Conservation (phyloP, 208 protist genomes). For the Acanthamoeba culbertsoni region DNA sequence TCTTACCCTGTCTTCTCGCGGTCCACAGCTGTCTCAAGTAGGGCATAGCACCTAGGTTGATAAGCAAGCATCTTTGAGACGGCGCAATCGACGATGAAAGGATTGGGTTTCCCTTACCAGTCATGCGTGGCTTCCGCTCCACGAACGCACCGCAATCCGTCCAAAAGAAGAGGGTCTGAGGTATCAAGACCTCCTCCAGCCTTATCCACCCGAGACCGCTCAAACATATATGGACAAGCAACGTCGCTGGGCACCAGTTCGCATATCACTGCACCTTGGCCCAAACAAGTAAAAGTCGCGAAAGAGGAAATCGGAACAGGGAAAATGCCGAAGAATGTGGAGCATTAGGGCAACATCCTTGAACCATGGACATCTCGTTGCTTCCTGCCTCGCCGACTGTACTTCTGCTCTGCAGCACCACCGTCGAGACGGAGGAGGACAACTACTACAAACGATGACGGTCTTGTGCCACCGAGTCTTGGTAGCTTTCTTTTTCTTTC, state of each 20-base stretch:
- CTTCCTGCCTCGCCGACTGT: too few relatives aligned
- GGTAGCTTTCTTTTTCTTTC: not conserved
- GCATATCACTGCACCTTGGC: too few relatives aligned
- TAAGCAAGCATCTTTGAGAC: not conserved
- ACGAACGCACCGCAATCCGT: not conserved
- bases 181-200: not conserved
- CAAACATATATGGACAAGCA: too few relatives aligned
- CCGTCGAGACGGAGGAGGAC: too few relatives aligned
- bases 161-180: not conserved
- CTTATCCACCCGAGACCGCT: not conserved
- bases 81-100: not conserved
- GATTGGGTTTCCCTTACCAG: not conserved
- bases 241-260: too few relatives aligned
- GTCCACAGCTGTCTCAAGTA: not conserved
- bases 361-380: too few relatives aligned
- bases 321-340: too few relatives aligned
- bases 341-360: too few relatives aligned
- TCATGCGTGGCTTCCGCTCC: not conserved
- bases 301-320: too few relatives aligned
- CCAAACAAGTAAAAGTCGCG: too few relatives aligned
- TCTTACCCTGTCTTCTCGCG: not conserved
- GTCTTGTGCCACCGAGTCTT: not conserved
- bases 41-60: not conserved
- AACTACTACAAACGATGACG: not conserved
- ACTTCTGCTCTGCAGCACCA: too few relatives aligned